These are phyloP conservation scores for Geranomyces michiganensis DNA, from an alignment of 192 early-diverging fungal genomes.

Conservation along the genomic window DNA sequence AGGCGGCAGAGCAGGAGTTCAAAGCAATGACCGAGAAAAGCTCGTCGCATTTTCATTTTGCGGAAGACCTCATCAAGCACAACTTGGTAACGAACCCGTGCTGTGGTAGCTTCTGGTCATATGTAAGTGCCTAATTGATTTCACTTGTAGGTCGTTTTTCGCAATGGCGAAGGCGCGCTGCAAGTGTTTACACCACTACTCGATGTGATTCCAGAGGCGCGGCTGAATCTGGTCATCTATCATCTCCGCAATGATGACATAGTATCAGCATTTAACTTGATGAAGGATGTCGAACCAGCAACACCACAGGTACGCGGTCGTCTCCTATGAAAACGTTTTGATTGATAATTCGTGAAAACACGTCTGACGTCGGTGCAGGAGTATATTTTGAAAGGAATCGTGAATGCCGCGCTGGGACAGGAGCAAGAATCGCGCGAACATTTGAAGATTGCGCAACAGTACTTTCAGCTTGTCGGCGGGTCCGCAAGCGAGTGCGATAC, in stretches of 20 bases:
- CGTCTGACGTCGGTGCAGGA: slow-evolving; percentile 34
- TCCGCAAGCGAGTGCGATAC: slow-evolving; percentile 66
- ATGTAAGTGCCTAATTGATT: not conserved
- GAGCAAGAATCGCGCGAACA: slow-evolving; percentile 67
- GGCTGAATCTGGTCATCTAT: slow-evolving; percentile 63
- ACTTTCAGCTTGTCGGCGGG: slow-evolving; percentile 66
- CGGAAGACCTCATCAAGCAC: slow-evolving; percentile 60
- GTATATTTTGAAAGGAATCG: slow-evolving; percentile 68
- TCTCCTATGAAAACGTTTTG: not conserved
- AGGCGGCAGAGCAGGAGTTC: slow-evolving; percentile 62
- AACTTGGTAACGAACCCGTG: slow-evolving; percentile 38
- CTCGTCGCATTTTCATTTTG: slow-evolving; percentile 51
- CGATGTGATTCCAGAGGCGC: slow-evolving; percentile 64
- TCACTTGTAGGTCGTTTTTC: slow-evolving; percentile 53
- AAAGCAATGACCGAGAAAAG: slow-evolving; percentile 53
- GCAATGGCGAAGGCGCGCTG: slow-evolving; percentile 59
- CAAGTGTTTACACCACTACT: slow-evolving; percentile 59
- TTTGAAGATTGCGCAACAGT: slow-evolving; percentile 66
- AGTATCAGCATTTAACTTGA: slow-evolving; percentile 58
- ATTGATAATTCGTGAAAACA: too few species aligned
- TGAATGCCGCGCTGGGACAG: slow-evolving; percentile 62
- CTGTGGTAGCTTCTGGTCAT: not conserved
- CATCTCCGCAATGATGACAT: slow-evolving; percentile 63
- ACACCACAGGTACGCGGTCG: slow-evolving; percentile 49
- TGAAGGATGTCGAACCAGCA: slow-evolving; percentile 67